Percentiles rank a stretch among this genome's conserved stretches.
phyloP scores from a whole-genome alignment of 1,284 basidiomycete species.

The Vanrija humicola region DNA sequence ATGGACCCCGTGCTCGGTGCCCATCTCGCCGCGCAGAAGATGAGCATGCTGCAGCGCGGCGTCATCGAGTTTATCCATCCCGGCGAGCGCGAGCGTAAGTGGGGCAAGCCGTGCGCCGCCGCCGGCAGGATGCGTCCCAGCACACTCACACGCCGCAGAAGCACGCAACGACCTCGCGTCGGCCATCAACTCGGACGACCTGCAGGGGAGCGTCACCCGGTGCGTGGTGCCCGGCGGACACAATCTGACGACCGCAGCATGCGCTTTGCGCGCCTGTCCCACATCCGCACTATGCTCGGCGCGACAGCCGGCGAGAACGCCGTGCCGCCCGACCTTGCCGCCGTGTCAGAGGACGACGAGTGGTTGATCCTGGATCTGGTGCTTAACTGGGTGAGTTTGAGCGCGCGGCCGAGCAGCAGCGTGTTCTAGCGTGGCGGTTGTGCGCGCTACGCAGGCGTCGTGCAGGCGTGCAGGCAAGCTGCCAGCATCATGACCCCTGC shows the following conservation, averaged over 20 bases:
- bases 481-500: too few relatives aligned
- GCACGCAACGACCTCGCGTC: slow-evolving; percentile 71
- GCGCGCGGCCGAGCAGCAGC: slow-evolving; percentile 1
- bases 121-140: too few relatives aligned
- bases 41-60: slow-evolving; percentile 65
- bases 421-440: too few relatives aligned
- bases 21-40: slow-evolving; percentile 71
- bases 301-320: slow-evolving; percentile 44
- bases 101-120: too few relatives aligned
- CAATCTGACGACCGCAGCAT: slow-evolving; percentile 39
- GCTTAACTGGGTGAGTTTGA: slow-evolving; percentile 73
- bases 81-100: slow-evolving; percentile 67
- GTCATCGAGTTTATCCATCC: slow-evolving; percentile 86
- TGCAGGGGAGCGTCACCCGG: slow-evolving; percentile 90
- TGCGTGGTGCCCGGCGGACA: slow-evolving; percentile 47
- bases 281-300: slow-evolving; percentile 51
- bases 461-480: too few relatives aligned
- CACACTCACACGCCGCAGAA: slow-evolving; percentile 24
- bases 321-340: slow-evolving; percentile 56
- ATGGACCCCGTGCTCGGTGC: slow-evolving; percentile 76
- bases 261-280: slow-evolving; percentile 51
- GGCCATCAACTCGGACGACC: slow-evolving; percentile 71
- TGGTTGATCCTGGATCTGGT: slow-evolving; percentile 89
- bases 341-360: slow-evolving; percentile 67
- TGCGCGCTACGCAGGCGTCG: too few relatives aligned